Base-by-base conservation (phyloP, 2,329 filamentous ascomycete species). In the Botrytis tulipae region DNA sequence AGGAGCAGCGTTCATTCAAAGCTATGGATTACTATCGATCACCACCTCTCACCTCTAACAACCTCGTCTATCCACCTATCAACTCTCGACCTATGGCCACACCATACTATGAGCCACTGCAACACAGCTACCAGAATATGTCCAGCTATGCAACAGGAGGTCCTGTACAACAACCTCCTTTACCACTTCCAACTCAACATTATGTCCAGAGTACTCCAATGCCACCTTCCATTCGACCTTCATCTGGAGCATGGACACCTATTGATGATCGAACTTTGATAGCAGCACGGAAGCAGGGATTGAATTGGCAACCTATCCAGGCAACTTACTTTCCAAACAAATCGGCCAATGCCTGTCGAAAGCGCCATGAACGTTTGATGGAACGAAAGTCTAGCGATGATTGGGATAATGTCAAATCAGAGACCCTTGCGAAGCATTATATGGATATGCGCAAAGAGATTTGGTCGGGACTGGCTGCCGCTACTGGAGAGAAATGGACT, bases 251-350 rank as follows among this genome's bases (percentile, higher is more conserved):
- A 1, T 97, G 94, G 94, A 91, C 88, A 46, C 84, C 87, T 1
- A 86, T 89, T 66, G 93, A 96, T 77, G 94, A 97, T 82, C 87
- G 92, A 78, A 89, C 89, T 54, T 87, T 97, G 61, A 85, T 95
- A 75, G 84, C 85, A 61, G 92, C 93, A 25, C 89, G 94, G 71
- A 88, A 91, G 66, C 89, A 91, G 79, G 92, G 92, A 37, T 87
- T 94, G 81, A 95, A 95, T 83, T 97, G 94, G 94, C 88, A 89
- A 71, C 91, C 93, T 78, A 96, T 97, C 80, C 91, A 94, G 78
- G 86, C 86, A 75, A 88, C 87, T 75, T 89, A 93, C 83, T 97
- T 97, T 81, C 92, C 91, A 1, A 86, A 83, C 81, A 97, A 97
- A 85, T 90, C 89, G 14, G 85, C 80, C 3, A 81, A 81, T 81